Evolutionary conservation across 75 land plant species (phyloP).

Genomic region (Pinus albicaulis): DNA sequence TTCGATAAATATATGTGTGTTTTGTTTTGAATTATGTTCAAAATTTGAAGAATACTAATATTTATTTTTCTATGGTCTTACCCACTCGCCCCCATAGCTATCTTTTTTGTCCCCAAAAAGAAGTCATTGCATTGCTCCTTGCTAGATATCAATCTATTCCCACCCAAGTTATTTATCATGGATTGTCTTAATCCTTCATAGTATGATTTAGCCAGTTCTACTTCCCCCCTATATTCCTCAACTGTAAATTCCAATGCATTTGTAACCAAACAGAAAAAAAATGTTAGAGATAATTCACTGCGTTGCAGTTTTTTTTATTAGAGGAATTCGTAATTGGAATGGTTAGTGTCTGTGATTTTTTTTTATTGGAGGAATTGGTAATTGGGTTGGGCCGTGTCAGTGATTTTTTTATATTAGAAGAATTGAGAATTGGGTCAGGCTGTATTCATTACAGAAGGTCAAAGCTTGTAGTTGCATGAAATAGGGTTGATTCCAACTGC

Average conservation of each 20-base stretch:
- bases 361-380: no score
- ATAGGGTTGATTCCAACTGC: no score
- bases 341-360: no score
- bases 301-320: no score
- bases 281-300: no score
- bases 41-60: no score
- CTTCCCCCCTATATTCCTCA: conserved; percentile 61
- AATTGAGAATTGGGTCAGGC: no score
- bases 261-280: not conserved
- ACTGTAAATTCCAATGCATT: conserved; percentile 44
- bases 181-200: conserved; percentile 45
- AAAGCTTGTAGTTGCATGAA: no score
- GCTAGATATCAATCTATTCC: conserved; percentile 49
- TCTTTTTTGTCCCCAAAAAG: conserved; percentile 54
- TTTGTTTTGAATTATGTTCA: not conserved
- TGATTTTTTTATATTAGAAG: no score
- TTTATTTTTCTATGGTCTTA: conserved; percentile 13
- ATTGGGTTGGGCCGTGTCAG: no score
- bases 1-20: not conserved
- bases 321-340: no score
- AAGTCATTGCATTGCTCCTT: conserved; percentile 76
- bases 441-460: no score
- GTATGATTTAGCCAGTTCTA: conserved; percentile 54
- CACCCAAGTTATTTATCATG: conserved; percentile 44
- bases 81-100: conserved; percentile 59